phyloP scores from a whole-genome alignment of 1,139 yeast species.

The Taiozyma sp. region DNA sequence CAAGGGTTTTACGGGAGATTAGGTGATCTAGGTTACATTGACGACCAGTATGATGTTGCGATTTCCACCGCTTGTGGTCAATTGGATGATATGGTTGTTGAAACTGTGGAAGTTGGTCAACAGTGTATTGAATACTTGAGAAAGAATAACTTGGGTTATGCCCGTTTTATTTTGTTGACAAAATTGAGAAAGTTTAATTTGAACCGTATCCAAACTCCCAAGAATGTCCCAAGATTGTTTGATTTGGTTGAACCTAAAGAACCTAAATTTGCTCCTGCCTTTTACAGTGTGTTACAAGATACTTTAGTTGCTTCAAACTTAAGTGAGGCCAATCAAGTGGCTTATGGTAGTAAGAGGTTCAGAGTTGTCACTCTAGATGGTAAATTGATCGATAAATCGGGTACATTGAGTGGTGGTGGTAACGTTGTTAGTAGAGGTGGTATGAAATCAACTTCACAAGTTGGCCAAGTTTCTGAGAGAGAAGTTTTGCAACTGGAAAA shows the following conservation, averaged over 20 bases:
- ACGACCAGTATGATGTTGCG: conserved; percentile 85
- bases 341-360: conserved; percentile 78
- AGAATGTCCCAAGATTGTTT: conserved; percentile 73
- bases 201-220: conserved; percentile 66
- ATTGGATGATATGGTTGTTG: conserved; percentile 90
- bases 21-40: conserved; percentile 89
- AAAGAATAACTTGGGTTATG: conserved; percentile 82
- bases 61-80: conserved; percentile 94
- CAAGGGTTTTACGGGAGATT: conserved; percentile 84
- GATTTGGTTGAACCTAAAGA: conserved; percentile 74
- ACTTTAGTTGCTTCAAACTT: conserved; percentile 83
- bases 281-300: conserved; percentile 80
- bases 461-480: conserved; percentile 39
- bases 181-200: conserved; percentile 65
- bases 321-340: conserved; percentile 80
- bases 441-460: conserved; percentile 30
- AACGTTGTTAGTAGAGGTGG: conserved; percentile 45
- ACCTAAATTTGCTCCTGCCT: conserved; percentile 75
- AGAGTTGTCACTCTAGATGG: conserved; percentile 95
- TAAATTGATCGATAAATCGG: conserved; percentile 87
- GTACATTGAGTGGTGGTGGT: conserved; percentile 98
- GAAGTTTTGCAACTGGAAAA: conserved; percentile 54
- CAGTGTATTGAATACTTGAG: conserved; percentile 85
- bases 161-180: conserved; percentile 77
- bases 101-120: conserved; percentile 90